phyloP scores from a whole-genome alignment of 2,329 filamentous ascomycete genomes.

The Claviceps maximensis region DNA sequence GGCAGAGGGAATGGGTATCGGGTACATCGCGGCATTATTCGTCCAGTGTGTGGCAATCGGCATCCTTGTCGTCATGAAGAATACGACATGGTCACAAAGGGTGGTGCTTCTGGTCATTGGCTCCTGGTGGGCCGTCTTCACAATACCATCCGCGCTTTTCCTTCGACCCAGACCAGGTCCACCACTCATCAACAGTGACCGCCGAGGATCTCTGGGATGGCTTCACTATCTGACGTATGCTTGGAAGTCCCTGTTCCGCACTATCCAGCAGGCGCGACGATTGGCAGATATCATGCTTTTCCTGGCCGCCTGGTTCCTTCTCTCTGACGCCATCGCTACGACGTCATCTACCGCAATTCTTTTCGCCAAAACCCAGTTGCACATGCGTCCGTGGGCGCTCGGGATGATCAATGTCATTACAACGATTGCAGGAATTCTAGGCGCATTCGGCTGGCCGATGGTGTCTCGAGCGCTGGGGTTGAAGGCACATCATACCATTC shows the following conservation, averaged over 20 bases:
- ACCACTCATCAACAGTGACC: slow-evolving; percentile 43
- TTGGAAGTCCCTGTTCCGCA: slow-evolving; percentile 77
- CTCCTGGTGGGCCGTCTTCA: slow-evolving; percentile 86
- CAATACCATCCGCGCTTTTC: slow-evolving; percentile 77
- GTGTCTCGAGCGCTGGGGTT: slow-evolving; percentile 59
- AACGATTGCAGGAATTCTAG: slow-evolving; percentile 69
- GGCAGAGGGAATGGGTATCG: slow-evolving; percentile 83
- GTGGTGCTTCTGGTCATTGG: slow-evolving; percentile 81
- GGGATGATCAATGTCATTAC: slow-evolving; percentile 91
- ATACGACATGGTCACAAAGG: slow-evolving; percentile 73
- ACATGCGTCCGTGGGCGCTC: slow-evolving; percentile 78
- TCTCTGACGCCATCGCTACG: slow-evolving; percentile 89
- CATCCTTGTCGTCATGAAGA: slow-evolving; percentile 58
- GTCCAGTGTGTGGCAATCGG: slow-evolving; percentile 72
- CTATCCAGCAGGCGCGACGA: slow-evolving; percentile 58
- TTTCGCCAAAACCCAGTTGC: slow-evolving; percentile 85
- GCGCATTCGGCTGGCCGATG: slow-evolving; percentile 80
- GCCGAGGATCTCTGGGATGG: slow-evolving; percentile 32
- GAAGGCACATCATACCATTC: slow-evolving; percentile 72
- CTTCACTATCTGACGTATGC: slow-evolving; percentile 65
- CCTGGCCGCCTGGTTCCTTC: slow-evolving; percentile 81
- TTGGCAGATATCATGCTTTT: slow-evolving; percentile 66
- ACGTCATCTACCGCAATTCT: slow-evolving; percentile 89
- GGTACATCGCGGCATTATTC: slow-evolving; percentile 76
- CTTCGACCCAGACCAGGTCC: slow-evolving; percentile 80